Percentiles rank a stretch among this genome's conserved stretches.
phyloP scores from a whole-genome alignment of 2,329 filamentous ascomycete species.

The Paecilomyces formosus region DNA sequence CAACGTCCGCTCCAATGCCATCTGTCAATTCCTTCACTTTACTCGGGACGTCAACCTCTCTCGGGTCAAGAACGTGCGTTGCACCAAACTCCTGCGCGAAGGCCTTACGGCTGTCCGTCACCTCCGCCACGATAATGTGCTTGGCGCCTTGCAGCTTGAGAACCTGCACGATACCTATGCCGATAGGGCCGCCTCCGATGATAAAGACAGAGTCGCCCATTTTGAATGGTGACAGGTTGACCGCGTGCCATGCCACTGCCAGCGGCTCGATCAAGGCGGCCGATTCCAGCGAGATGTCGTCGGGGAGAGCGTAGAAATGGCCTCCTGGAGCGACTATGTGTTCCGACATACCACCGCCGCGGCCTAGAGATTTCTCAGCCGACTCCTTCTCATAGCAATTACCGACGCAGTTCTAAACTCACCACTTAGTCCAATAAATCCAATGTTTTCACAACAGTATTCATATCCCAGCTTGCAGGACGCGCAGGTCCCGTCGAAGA shows the following conservation, averaged over 20 bases:
- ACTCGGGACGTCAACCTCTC: conserved; percentile 38
- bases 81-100: conserved; percentile 51
- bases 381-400: conserved; percentile 45
- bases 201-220: conserved; percentile 45
- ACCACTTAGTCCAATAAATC: conserved; percentile 45
- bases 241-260: conserved; percentile 58
- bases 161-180: conserved; percentile 53
- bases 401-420: conserved; percentile 34
- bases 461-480: conserved; percentile 46
- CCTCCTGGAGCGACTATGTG: conserved; percentile 17
- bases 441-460: conserved; percentile 53
- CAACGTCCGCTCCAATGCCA: conserved; percentile 46
- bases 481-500: conserved; percentile 50
- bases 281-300: conserved; percentile 9
- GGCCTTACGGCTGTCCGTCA: conserved; percentile 43
- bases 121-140: conserved; percentile 52
- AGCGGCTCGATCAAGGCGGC: conserved; percentile 56
- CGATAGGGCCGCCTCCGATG: conserved; percentile 57
- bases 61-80: conserved; percentile 47
- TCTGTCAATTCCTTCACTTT: conserved; percentile 41
- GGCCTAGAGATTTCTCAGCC: conserved; percentile 40
- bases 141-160: conserved; percentile 47
- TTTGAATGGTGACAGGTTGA: conserved; percentile 42
- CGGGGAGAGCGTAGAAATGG: conserved; percentile 18
- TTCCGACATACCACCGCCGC: conserved; percentile 20